Base-by-base conservation (phyloP, 148 eudicot species). In the Polygonum maritimum region DNA sequence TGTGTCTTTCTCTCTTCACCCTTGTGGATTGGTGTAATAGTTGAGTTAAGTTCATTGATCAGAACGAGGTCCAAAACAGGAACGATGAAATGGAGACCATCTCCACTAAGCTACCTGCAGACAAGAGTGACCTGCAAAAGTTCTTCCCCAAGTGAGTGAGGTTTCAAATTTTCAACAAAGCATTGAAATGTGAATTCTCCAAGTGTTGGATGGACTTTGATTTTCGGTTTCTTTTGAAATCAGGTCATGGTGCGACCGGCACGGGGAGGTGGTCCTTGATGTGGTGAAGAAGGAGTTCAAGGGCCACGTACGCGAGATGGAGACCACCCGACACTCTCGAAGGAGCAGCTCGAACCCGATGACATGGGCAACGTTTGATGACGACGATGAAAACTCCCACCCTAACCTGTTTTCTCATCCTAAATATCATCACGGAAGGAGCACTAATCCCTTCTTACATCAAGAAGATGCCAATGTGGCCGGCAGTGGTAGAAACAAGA, bases 31-130 rank as follows among this genome's bases (percentile, higher is more conserved):
- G n/a, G n/a, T n/a, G n/a, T n/a, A n/a, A n/a, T n/a, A n/a, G n/a
- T n/a, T n/a, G 3, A 49, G 54, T 39, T 49, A 49, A 26, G 31
- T 49, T 49, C 3, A 8, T 0, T 49, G 13, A 49, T 54, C 10
- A 1, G 40, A 36, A 44, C 76, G 40, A 67, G 8, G 48, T 49
- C 38, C 26, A 19, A 14, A 77, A 55, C 77, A 94, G 98, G 84
- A 83, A 91, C 77, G 94, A 88, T 74, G 89, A 94, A 77, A 86
- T 94, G 80, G 91, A 94, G 58, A 91, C 69, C 4, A 90, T 94
- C 75, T 88, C 93, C 48, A 91, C 91, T 35, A 83, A 89, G 85
- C 97, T 91, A 65, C 98, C 98, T 5, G 89, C 85, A 12, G 94
- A 89, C 79, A 91, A 86, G 82, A 83, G 87, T 63, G 94, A 93